Evolutionary conservation across 495 filamentous ascomycete genomes (phyloP), one percentile per base, ranked within the genome.

Genomic region (Hapsidospora chrysogenum): DNA sequence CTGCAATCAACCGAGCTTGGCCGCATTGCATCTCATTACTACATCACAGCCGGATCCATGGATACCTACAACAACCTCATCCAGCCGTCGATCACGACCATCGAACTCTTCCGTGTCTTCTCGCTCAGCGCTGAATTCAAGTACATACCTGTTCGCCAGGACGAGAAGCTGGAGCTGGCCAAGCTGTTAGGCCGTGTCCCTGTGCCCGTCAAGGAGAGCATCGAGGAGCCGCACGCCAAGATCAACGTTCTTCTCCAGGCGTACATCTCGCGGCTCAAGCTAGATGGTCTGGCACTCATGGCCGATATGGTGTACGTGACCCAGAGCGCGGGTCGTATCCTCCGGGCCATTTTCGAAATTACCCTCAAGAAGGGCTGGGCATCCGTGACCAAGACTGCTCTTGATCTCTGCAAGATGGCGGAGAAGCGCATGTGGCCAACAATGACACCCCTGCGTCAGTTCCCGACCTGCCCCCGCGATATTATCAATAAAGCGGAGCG

Each of bases 351-450:
- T 17, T 99, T 96, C 45, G 89, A 99, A 54, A 95, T 99, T 29
- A 80, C 77, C 18, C 58, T 99, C 33, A 93, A 85, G 64, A 93
- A 94, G 54, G 87, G 86, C 13, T 99, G 87, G 89, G 70, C 92
- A 6, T 82, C 77, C 10, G 92, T 96, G 9, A 80, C 89, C 7
- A 93, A 87, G 60, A 80, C 77, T 39, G 85, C 92, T 4, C 66
- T 99, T 21, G 83, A 95, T 45, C 64, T 99, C 26, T 99, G 89
- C 60, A 99, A 99, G 60, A 96, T 92, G 86, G 87, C 87, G 2
- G 89, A 99, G 63, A 92, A 92, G 65, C 67, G 92, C 17, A 96
- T 96, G 89, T 99, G 89, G 89, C 86, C 85, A 4, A 94, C 86
- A 15, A 96, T 96, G 89, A 80, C 83, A 14, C 89, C 89, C 5